These are phyloP conservation scores for Inga leiocalycina DNA, from an alignment of 306 rosid genomes.

Conservation along the genomic window DNA sequence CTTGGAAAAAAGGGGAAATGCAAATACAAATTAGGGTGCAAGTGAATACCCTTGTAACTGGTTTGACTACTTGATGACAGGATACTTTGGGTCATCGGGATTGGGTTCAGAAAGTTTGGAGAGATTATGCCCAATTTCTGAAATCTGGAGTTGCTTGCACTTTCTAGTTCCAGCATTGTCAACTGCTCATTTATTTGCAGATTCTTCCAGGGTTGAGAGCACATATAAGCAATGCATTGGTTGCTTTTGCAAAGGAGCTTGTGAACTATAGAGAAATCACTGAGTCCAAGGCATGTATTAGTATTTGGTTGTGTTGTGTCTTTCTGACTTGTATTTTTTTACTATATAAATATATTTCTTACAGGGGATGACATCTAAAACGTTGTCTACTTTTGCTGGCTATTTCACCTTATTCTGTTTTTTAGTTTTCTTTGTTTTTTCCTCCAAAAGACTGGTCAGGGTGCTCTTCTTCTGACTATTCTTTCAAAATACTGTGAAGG, in stretches of 20 bases:
- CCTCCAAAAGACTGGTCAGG: conserved; percentile 82
- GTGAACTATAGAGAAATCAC: conserved; percentile 89
- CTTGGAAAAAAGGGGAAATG: not conserved
- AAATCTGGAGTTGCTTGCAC: not conserved
- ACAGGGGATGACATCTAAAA: conserved; percentile 26
- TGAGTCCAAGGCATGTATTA: conserved; percentile 77
- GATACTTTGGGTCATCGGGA: not conserved
- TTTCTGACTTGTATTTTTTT: conserved; percentile 7
- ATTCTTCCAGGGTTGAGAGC: conserved; percentile 91
- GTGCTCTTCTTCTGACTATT: conserved; percentile 88
- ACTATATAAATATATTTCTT: conserved; percentile 11
- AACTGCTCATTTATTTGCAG: conserved; percentile 53
- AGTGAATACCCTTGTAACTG: not conserved
- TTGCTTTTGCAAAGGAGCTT: conserved; percentile 86
- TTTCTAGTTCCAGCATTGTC: not conserved
- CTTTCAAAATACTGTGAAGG: conserved; percentile 92
- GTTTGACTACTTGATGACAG: not conserved
- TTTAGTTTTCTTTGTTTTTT: not conserved
- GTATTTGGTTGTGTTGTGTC: conserved; percentile 6
- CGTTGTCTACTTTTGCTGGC: conserved; percentile 19
- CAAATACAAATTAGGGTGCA: not conserved
- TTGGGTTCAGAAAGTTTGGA: not conserved
- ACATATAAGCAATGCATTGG: conserved; percentile 72
- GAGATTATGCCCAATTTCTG: conserved; percentile 15
- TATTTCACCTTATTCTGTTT: conserved; percentile 25